These are phyloP conservation scores for Hevea brasiliensis DNA, from an alignment of 345 rosid species.

Conservation along the genomic window DNA sequence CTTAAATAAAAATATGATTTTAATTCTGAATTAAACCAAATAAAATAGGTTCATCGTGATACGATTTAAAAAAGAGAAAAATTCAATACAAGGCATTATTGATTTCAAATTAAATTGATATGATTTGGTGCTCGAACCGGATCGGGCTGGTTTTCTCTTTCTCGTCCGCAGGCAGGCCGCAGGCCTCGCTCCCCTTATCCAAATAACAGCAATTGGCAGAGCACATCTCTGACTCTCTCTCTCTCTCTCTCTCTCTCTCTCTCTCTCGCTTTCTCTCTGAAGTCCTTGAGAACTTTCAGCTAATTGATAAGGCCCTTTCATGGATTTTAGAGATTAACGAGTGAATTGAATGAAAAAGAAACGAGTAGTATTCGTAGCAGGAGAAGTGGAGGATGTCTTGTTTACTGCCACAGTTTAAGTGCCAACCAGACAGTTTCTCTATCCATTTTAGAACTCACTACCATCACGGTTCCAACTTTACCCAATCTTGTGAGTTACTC, in stretches of 20 bases:
- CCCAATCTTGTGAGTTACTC: conserved; percentile 23
- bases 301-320: not conserved
- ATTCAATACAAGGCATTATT: no score
- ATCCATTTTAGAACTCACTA: conserved; percentile 56
- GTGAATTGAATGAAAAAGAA: conserved; percentile 13
- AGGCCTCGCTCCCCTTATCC: conserved; percentile 19
- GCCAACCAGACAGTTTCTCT: conserved; percentile 73
- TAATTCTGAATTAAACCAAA: no score
- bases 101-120: no score
- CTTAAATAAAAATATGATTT: no score
- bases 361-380: not conserved
- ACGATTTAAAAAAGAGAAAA: no score
- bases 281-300: not conserved
- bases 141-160: no score
- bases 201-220: not conserved
- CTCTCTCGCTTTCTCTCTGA: no score
- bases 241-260: not conserved
- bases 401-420: conserved; percentile 87
- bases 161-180: conserved; percentile 13
- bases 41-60: no score
- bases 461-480: conserved; percentile 21
- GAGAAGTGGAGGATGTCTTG: conserved; percentile 57
- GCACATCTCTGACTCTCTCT: no score
- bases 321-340: not conserved
- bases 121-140: no score